A percentile compares a stretch with the other conserved stretches of the same genome.
These are phyloP conservation scores for Emergomyces orientalis DNA, from an alignment of 2,329 filamentous ascomycete species.

Conservation along the genomic window DNA sequence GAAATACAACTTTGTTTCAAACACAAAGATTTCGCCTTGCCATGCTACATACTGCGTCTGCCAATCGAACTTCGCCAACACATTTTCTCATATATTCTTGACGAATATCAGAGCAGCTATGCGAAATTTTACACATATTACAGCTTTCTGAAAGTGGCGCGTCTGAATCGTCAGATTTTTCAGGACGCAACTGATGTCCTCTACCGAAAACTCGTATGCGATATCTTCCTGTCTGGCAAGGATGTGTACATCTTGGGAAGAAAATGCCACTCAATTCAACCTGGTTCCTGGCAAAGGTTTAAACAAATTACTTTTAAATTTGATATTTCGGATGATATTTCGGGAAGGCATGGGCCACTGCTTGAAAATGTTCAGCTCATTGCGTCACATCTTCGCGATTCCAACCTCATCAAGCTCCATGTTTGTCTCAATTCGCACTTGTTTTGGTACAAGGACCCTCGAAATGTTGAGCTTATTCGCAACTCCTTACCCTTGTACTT, in stretches of 20 bases:
- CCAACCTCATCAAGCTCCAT: constrained; percentile 8
- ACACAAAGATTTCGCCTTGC: constrained; percentile 10
- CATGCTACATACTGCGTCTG: constrained; percentile 12
- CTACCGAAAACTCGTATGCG: constrained; percentile 10
- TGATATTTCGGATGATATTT: not conserved
- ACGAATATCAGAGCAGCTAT: constrained; percentile 9
- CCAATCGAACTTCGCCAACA: constrained; percentile 12
- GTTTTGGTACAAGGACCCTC: not conserved
- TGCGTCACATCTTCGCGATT: constrained; percentile 8
- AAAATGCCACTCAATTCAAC: constrained; percentile 9
- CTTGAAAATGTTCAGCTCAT: constrained; percentile 5
- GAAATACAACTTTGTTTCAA: constrained; percentile 14
- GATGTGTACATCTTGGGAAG: constrained; percentile 8
- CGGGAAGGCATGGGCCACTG: not conserved
- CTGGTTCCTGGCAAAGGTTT: constrained; percentile 12
- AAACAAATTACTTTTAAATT: constrained; percentile 6
- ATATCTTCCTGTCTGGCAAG: not conserved
- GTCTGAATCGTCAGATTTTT: constrained; percentile 12
- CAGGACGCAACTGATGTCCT: constrained; percentile 11
- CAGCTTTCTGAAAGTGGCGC: constrained; percentile 5
- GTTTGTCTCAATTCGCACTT: not conserved
- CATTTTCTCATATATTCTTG: constrained; percentile 12
- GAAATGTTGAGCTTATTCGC: not conserved
- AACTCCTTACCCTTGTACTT: constrained; percentile 8
- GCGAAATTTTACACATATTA: constrained; percentile 9